Base-by-base conservation (phyloP, 768 basidiomycete genomes). In the Tricholoma furcatifolium region DNA sequence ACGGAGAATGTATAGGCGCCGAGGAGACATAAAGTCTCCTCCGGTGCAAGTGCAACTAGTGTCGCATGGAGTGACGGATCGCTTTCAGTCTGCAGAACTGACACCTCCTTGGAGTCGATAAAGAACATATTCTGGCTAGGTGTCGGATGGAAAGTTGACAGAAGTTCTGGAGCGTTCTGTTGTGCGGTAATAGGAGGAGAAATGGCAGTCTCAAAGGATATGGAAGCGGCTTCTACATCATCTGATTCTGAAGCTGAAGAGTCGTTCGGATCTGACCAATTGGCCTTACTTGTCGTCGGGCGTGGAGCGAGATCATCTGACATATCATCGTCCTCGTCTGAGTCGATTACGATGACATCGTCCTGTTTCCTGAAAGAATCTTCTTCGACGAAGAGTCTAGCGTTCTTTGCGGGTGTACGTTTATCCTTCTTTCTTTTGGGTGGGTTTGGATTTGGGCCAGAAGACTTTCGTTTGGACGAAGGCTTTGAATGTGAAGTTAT, bases 1-100 rank as follows among this genome's bases (percentile, higher is more conserved):
- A 93, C 77, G 0, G 75, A 74, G 14, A 96, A 54, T 3, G 61
- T 64, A 65, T 83, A 90, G 0, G 75, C 72, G 4, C 94, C 94
- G 7, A 88, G 71, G n/a, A 95, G 64, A 30, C 86, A 76, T 6
- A 92, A 60, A 0, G 79, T 79, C 57, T 90, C 79, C 17, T 67
- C 69, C 7, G 70, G 63, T 4, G 65, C 60, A 9, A 91, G 67
- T 2, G 74, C 60, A 30, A 88, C 46, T 2, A 84, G 50, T 2
- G 74, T 68, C 1, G 58, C 65, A 11, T 56, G 55, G 9, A 41
- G 27, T 17, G 9, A 6, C n/a, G 36, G 15, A 21, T 43, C 50
- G 47, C 55, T 55, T 14, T 64, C 53, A 12, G 75, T 50, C 8
- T 64, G 65, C 1, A 76, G 61, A 31, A 60, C 38, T 7, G 50